Base-by-base conservation (phyloP, 1,284 basidiomycete species). In the Puccinia triticina region DNA sequence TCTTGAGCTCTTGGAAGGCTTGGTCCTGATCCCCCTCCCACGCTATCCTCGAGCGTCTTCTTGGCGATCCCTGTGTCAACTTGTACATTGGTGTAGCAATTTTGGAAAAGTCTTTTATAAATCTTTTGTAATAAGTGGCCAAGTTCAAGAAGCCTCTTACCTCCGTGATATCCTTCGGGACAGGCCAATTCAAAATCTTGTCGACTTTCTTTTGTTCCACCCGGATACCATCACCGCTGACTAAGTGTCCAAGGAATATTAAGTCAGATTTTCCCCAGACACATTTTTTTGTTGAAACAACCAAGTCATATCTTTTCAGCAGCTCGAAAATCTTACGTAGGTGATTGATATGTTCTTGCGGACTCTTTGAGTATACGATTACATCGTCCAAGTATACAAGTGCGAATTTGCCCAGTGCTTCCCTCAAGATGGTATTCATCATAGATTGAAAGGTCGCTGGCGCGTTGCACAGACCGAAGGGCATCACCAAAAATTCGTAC, bases 371-470 rank as follows among this genome's bases (percentile, higher is more conserved):
- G 73, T 32, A 75, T 1, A 75, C 59, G 32, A 75, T 75, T 23
- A 75, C 37, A 23, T 75, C 37, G 34, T 75, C 73, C 40, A 37
- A 23, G 53, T 75, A 75, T 2, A 75, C 73, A n/a, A 75, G 40
- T 5, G 40, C 48, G 21, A 18, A 75, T 57, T 75, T 75, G 23
- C 55, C 73, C 29, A 75, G 34, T 14, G n/a, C n/a, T 16, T 75
- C n/a, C 12, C 53, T 23, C 5, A 59, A 37, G 61, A 64, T 64
- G 61, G 11, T 64, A 43, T 69, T 69, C 66, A 69, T 69, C 66
- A 69, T 40, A 0, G 85, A 83, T 74, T 89, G 88, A 76, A 84
- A 84, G 14, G 77, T 79, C 18, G 74, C 59, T 0, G n/a, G n/a
- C n/a, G n/a, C n/a, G n/a, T n/a, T n/a, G n/a, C n/a, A n/a, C n/a